These are phyloP conservation scores for Eimeria praecox DNA, from an alignment of 169 alveolate genomes.

Conservation along the genomic window DNA sequence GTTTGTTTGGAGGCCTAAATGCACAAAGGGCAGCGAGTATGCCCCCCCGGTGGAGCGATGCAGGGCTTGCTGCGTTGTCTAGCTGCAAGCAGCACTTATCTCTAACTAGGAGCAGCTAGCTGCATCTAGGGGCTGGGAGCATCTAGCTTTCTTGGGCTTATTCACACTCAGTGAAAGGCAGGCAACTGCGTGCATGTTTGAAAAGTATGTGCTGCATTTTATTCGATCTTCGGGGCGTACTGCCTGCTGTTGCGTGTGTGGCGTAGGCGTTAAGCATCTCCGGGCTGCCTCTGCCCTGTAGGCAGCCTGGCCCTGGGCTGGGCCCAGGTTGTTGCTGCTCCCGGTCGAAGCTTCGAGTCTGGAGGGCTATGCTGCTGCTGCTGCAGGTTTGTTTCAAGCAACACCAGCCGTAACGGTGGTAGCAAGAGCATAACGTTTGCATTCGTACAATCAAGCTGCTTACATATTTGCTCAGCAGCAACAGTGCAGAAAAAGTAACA, in stretches of 20 bases:
- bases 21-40: too few species aligned
- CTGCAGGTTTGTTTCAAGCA: constrained; percentile 38
- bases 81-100: background rate
- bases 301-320: background rate
- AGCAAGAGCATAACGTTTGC: background rate
- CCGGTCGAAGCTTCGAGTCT: constrained; percentile 31
- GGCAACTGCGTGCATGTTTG: background rate
- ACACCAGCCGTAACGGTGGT: too few species aligned
- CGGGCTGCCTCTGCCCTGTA: constrained; percentile 49
- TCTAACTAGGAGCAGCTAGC: background rate
- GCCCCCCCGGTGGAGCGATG: too few species aligned
- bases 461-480: background rate
- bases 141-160: background rate
- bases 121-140: background rate
- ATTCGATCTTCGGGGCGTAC: background rate
- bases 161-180: background rate
- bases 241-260: background rate
- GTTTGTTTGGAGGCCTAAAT: too few species aligned
- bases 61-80: background rate
- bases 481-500: background rate
- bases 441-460: background rate
- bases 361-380: constrained; percentile 42
- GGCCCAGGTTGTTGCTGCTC: constrained; percentile 20
- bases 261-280: constrained; percentile 48
- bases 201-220: background rate